Percentiles rank a stretch among this genome's conserved stretches.
phyloP scores from a whole-genome alignment of 139 green algal species.

The Gonium pectorale region DNA sequence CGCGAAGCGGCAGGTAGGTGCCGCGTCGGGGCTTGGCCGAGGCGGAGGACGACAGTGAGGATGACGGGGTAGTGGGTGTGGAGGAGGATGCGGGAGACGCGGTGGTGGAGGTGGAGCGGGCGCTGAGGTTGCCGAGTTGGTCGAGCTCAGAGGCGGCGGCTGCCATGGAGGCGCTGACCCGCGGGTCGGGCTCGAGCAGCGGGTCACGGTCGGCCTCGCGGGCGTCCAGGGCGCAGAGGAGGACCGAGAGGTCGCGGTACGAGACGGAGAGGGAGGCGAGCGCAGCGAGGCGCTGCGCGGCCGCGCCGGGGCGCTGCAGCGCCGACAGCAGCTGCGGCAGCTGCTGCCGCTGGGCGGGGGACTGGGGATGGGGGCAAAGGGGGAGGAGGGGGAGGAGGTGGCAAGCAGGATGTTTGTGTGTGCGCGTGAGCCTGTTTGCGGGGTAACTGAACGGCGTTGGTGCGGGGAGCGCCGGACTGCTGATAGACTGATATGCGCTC shows the following conservation, averaged over 20 bases:
- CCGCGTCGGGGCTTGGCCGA: neutral
- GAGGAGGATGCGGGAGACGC: neutral
- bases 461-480: too few relatives aligned
- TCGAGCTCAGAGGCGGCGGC: too few relatives aligned
- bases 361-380: slow-evolving; percentile 7
- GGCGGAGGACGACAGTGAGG: neutral
- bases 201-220: neutral
- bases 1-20: slow-evolving; percentile 16
- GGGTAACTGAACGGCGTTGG: too few relatives aligned
- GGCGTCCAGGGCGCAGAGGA: neutral
- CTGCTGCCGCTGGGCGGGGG: neutral
- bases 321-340: neutral
- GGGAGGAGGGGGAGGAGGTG: neutral
- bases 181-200: too few relatives aligned
- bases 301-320: neutral
- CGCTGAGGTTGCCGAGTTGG: neutral
- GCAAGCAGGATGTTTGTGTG: too few relatives aligned
- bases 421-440: too few relatives aligned
- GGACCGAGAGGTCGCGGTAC: slow-evolving; percentile 17
- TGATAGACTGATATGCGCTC: too few relatives aligned
- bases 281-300: slow-evolving; percentile 13
- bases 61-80: neutral
- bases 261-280: slow-evolving; percentile 7
- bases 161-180: too few relatives aligned
- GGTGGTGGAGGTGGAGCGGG: neutral